A percentile compares a stretch with the other conserved stretches of the same genome.
These are phyloP conservation scores for Groenewaldozyma salmanticensis DNA, from an alignment of 805 yeast species.

Conservation along the genomic window DNA sequence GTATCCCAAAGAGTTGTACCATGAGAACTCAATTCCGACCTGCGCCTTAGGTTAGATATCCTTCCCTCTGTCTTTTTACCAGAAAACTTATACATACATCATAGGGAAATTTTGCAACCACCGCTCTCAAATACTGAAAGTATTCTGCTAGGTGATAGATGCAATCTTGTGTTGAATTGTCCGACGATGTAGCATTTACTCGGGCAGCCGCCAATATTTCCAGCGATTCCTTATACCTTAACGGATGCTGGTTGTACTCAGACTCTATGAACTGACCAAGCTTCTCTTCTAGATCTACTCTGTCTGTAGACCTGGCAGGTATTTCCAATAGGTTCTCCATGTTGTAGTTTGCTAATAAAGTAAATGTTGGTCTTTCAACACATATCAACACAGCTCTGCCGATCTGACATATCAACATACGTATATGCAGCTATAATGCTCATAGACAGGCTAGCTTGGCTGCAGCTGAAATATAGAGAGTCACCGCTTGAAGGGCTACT, in stretches of 20 bases:
- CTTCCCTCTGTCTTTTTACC: not conserved
- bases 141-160: constrained; percentile 14
- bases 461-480: not conserved
- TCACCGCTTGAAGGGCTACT: not conserved
- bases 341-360: constrained; percentile 8
- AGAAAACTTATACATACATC: constrained; percentile 37
- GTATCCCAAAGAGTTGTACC: constrained; percentile 64
- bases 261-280: constrained; percentile 37
- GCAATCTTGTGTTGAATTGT: no score
- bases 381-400: no score
- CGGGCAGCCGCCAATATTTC: not conserved
- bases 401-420: no score
- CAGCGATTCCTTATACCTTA: constrained; percentile 22
- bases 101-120: constrained; percentile 47
- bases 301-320: constrained; percentile 41
- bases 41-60: constrained; percentile 5
- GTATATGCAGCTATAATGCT: no score
- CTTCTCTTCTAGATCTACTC: constrained; percentile 32
- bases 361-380: no score
- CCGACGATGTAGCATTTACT: no score
- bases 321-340: constrained; percentile 36
- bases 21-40: constrained; percentile 43
- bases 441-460: not conserved
- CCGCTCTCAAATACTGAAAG: constrained; percentile 13
- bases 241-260: constrained; percentile 38